These are phyloP conservation scores for Exophiala bonariae DNA, from an alignment of 2,329 filamentous ascomycete species.

Conservation along the genomic window DNA sequence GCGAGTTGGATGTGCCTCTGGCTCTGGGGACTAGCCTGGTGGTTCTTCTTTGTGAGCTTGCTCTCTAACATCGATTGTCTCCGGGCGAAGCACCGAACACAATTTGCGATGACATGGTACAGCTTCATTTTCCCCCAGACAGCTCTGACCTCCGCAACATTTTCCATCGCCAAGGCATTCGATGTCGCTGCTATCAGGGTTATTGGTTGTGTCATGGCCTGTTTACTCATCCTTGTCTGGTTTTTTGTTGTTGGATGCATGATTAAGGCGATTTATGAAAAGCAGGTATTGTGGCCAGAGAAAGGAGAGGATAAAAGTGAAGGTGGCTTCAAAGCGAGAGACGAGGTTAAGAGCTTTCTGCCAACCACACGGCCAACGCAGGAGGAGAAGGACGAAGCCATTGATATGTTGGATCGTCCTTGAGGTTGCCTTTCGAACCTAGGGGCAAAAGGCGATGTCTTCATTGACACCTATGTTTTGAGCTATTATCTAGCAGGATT, in stretches of 20 bases:
- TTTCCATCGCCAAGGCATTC: conserved; percentile 66
- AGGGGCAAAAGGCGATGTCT: too few relatives aligned
- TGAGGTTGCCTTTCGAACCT: too few relatives aligned
- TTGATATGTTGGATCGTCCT: too few relatives aligned
- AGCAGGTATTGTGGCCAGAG: conserved; percentile 74
- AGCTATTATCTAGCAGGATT: too few relatives aligned
- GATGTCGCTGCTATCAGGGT: conserved; percentile 62
- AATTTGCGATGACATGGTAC: conserved; percentile 84
- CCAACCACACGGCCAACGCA: neutral
- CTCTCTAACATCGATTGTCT: conserved; percentile 46
- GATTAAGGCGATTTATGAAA: conserved; percentile 66
- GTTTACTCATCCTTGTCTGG: conserved; percentile 68
- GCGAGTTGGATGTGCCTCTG: conserved; percentile 69
- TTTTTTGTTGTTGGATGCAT: conserved; percentile 68
- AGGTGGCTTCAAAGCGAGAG: conserved; percentile 51
- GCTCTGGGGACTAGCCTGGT: conserved; percentile 79
- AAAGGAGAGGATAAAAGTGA: conserved; percentile 64
- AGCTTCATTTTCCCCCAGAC: conserved; percentile 82
- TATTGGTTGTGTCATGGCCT: conserved; percentile 67
- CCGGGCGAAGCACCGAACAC: conserved; percentile 49
- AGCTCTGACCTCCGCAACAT: conserved; percentile 70
- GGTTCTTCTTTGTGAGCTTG: conserved; percentile 81
- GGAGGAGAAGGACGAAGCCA: too few relatives aligned
- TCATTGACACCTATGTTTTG: too few relatives aligned
- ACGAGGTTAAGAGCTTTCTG: neutral